Conservation (phyloP, 1,284 basidiomycete species). For the Hymenochaete sp. region DNA sequence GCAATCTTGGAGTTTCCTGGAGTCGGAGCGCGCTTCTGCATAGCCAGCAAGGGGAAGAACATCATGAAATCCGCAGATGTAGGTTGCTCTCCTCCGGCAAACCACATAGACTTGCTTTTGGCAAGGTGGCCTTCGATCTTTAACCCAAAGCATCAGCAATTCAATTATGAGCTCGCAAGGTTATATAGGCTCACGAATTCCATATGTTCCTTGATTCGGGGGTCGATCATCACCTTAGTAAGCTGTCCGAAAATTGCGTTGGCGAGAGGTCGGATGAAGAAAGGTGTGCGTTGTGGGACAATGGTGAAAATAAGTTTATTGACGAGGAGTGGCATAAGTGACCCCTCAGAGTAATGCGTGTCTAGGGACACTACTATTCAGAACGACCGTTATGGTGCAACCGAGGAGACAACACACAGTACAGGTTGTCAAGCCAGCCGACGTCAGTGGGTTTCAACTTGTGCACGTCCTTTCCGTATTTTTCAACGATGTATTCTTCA, state of each 20-base stretch:
- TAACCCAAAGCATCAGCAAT: neutral
- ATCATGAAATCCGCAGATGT: constrained; percentile 38
- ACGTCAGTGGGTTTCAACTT: constrained; percentile 27
- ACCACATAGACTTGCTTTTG: constrained; percentile 27
- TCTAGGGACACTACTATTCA: constrained; percentile 20
- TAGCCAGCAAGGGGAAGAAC: constrained; percentile 30
- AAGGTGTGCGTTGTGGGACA: constrained; percentile 28
- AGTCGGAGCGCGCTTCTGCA: constrained; percentile 7
- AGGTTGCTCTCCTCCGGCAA: constrained; percentile 31
- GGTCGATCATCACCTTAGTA: constrained; percentile 23
- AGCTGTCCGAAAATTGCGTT: constrained; percentile 27
- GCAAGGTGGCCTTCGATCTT: constrained; percentile 32
- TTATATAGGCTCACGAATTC: constrained; percentile 24
- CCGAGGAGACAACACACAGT: constrained; percentile 27
- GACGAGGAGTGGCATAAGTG: constrained; percentile 29
- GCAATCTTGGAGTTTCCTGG: constrained; percentile 22
- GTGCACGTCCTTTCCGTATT: constrained; percentile 35
- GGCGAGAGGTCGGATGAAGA: constrained; percentile 31
- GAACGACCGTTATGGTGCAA: neutral
- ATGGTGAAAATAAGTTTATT: constrained; percentile 29
- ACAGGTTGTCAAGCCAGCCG: constrained; percentile 33
- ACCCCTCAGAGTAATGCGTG: constrained; percentile 36
- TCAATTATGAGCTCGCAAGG: neutral
- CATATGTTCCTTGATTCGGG: constrained; percentile 27
- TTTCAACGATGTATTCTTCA: constrained; percentile 36